Percentiles rank a stretch among this genome's conserved stretches.
Evolutionary conservation across 768 basidiomycete genomes (phyloP).

Genomic region (Tephrocybe rancida): DNA sequence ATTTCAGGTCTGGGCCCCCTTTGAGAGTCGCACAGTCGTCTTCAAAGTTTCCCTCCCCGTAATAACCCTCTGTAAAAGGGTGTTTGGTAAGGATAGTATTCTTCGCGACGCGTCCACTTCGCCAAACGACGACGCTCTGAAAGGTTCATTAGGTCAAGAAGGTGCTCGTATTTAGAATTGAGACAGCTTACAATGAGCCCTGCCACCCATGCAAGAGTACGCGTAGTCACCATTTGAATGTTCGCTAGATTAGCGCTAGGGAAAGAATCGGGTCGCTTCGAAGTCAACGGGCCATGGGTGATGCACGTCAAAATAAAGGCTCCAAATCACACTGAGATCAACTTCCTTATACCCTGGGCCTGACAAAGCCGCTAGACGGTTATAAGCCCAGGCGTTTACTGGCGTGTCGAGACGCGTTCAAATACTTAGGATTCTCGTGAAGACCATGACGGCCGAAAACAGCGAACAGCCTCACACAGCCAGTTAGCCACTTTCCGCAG

Average conservation of each 20-base stretch:
- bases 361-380: too few relatives aligned
- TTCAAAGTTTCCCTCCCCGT: conserved; percentile 49
- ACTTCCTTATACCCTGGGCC: too few relatives aligned
- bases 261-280: not conserved
- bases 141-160: not conserved
- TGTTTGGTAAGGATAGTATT: conserved; percentile 44
- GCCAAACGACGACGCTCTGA: conserved; percentile 47
- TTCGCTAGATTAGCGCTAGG: not conserved
- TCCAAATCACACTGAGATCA: too few relatives aligned
- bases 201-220: conserved; percentile 17
- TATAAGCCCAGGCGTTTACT: too few relatives aligned
- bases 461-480: too few relatives aligned
- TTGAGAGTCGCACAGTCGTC: conserved; percentile 46
- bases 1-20: conserved; percentile 38
- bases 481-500: too few relatives aligned
- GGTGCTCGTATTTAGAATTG: not conserved
- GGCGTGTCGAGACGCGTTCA: too few relatives aligned
- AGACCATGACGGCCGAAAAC: too few relatives aligned
- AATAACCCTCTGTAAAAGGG: conserved; percentile 52
- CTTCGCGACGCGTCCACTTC: conserved; percentile 41
- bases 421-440: too few relatives aligned
- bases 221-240: conserved; percentile 17
- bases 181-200: conserved; percentile 17
- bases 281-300: not conserved
- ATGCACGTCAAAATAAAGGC: too few relatives aligned